Evolutionary conservation across 2,329 filamentous ascomycete genomes (phyloP).

Genomic region (Exophiala viscosa): DNA sequence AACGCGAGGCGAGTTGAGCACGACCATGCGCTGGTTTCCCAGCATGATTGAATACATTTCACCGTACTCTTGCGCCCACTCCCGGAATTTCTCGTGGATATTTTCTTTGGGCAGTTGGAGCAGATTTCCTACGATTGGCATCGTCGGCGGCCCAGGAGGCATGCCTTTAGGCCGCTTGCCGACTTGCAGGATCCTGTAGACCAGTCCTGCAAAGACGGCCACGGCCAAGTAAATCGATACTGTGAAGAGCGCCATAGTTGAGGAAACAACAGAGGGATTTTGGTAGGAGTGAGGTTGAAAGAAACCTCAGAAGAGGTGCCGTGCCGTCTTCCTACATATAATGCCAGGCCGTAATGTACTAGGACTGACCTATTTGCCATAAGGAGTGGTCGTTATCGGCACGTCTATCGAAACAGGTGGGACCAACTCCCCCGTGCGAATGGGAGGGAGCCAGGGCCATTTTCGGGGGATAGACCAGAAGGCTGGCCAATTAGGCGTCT

Average conservation of each 20-base stretch:
- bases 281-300: no score
- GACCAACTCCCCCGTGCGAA: no score
- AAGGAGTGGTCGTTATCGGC: no score
- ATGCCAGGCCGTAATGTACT: no score
- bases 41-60: not conserved
- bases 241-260: not conserved
- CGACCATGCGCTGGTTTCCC: not conserved
- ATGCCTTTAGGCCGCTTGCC: not conserved
- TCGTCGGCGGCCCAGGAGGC: not conserved
- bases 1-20: not conserved
- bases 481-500: no score
- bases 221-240: not conserved
- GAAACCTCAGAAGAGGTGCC: no score
- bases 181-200: not conserved
- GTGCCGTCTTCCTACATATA: no score
- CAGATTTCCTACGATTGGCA: constrained; percentile 3
- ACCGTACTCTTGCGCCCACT: constrained; percentile 1
- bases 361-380: no score
- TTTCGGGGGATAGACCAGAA: no score
- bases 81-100: not conserved
- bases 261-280: no score
- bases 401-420: no score
- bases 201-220: not conserved
- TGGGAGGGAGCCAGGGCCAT: no score
- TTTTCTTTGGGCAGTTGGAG: not conserved